Evolutionary conservation across 2,329 filamentous ascomycete genomes (phyloP).

Genomic region (Tricladium varicosporioides): DNA sequence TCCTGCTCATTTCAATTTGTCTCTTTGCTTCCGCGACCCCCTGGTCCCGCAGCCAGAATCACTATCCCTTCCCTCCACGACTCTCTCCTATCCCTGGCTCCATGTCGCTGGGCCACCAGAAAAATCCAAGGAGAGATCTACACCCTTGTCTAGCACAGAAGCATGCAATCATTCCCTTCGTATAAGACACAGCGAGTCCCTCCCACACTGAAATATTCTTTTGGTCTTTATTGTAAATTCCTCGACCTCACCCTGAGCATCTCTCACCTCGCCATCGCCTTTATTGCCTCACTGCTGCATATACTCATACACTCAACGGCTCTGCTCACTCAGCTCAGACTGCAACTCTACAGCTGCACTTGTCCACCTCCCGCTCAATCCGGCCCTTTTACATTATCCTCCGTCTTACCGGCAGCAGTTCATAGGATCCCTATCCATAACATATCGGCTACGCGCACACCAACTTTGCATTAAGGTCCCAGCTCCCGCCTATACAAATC

Average conservation of each 20-base stretch:
- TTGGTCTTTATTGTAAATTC: constrained; percentile 11
- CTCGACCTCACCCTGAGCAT: constrained; percentile 2
- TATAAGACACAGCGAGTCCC: constrained; percentile 32
- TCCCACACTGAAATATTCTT: constrained; percentile 22
- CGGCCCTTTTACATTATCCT: constrained; percentile 10
- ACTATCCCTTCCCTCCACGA: constrained; percentile 21
- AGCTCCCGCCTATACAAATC: constrained; percentile 14
- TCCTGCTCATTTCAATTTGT: constrained; percentile 30
- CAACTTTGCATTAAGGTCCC: constrained; percentile 25
- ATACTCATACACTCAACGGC: background rate
- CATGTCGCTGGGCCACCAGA: constrained; percentile 17
- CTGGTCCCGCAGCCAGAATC: constrained; percentile 26
- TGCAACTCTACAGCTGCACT: constrained; percentile 3
- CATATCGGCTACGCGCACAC: constrained; percentile 25
- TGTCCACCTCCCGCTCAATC: constrained; percentile 3
- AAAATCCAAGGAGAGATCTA: constrained; percentile 24
- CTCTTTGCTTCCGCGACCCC: constrained; percentile 29
- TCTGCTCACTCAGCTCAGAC: constrained; percentile 12
- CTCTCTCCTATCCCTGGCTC: background rate
- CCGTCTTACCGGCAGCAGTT: constrained; percentile 23
- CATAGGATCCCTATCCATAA: background rate
- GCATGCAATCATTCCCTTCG: constrained; percentile 27
- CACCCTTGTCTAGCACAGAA: constrained; percentile 22
- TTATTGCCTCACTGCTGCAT: no score
- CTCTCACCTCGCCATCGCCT: background rate